These are phyloP conservation scores for Pseudomassariella vexata DNA, from an alignment of 2,329 filamentous ascomycete genomes.

Conservation along the genomic window DNA sequence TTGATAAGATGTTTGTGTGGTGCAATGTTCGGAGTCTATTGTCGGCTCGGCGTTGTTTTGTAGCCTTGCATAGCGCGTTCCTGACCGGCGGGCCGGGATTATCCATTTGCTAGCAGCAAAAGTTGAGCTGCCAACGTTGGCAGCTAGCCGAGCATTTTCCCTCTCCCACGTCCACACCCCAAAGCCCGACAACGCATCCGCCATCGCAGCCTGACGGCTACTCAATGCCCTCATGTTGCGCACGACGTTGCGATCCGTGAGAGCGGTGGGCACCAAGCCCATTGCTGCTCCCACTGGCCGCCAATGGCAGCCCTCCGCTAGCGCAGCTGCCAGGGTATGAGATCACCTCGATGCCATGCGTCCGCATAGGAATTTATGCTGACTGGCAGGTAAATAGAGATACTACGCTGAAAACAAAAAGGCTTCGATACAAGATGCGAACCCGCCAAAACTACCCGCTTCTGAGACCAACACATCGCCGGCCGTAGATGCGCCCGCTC, in stretches of 20 bases:
- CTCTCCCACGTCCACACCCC: constrained; percentile 11
- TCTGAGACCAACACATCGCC: constrained; percentile 47
- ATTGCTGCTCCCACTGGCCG: constrained; percentile 45
- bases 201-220: constrained; percentile 17
- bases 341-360: no score
- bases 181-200: constrained; percentile 15
- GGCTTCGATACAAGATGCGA: constrained; percentile 38
- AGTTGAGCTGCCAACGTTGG: not conserved
- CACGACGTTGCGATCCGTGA: constrained; percentile 61
- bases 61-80: no score
- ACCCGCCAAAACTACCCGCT: constrained; percentile 46
- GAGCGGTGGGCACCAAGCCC: constrained; percentile 51
- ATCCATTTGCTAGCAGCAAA: constrained; percentile 10
- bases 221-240: constrained; percentile 59
- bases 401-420: constrained; percentile 51
- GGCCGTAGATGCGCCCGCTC: constrained; percentile 31
- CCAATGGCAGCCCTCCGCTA: constrained; percentile 49
- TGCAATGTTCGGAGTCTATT: no score
- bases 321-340: constrained; percentile 34
- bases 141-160: constrained; percentile 22
- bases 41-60: not conserved
- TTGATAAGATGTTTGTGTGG: no score
- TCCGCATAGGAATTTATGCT: no score
- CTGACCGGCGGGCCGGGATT: constrained; percentile 8
- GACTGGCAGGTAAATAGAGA: constrained; percentile 35